Percentiles rank a stretch among this genome's conserved stretches.
These are phyloP conservation scores for Cyclotella kingstonii DNA, from an alignment of 108 stramenopile species.

Conservation along the genomic window DNA sequence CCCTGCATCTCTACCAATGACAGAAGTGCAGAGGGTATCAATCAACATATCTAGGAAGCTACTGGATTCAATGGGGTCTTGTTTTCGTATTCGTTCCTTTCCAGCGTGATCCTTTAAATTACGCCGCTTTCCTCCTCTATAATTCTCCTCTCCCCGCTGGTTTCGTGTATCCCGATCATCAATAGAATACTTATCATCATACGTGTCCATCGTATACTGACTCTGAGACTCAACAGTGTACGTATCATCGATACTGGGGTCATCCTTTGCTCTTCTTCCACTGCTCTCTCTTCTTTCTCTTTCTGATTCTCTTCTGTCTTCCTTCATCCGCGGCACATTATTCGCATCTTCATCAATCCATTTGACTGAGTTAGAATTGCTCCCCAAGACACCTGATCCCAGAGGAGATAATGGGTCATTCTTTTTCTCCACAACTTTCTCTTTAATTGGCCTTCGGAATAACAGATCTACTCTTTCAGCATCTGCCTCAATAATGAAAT, in stretches of 20 bases:
- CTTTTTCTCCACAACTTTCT: slow-evolving; percentile 21
- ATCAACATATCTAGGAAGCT: slow-evolving; percentile 84
- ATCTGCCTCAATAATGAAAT: slow-evolving; percentile 88
- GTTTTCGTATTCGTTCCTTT: slow-evolving; percentile 40
- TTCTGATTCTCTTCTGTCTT: slow-evolving; percentile 5
- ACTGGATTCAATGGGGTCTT: slow-evolving; percentile 68
- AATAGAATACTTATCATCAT: slow-evolving; percentile 26
- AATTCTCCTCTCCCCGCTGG: slow-evolving; percentile 3
- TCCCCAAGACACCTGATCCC: slow-evolving; percentile 8
- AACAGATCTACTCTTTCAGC: slow-evolving; percentile 77
- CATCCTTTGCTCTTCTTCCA: slow-evolving; percentile 19
- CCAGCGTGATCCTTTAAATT: slow-evolving; percentile 11
- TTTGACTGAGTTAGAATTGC: slow-evolving; percentile 55
- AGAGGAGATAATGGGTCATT: slow-evolving; percentile 4
- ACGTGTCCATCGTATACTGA: slow-evolving; percentile 54
- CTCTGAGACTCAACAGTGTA: slow-evolving; percentile 53
- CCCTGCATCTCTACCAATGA: slow-evolving; percentile 52
- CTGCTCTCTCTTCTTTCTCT: background rate
- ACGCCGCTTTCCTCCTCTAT: slow-evolving; percentile 14
- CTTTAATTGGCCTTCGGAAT: slow-evolving; percentile 77
- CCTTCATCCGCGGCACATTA: slow-evolving; percentile 2
- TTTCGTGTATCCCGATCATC: slow-evolving; percentile 10
- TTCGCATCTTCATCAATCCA: slow-evolving; percentile 59
- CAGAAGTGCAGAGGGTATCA: slow-evolving; percentile 80
- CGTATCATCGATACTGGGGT: slow-evolving; percentile 38